Percentiles rank a stretch among this genome's conserved stretches.
Evolutionary conservation across 208 protist genomes (phyloP).

Genomic region (Blechomonas ayalai): DNA sequence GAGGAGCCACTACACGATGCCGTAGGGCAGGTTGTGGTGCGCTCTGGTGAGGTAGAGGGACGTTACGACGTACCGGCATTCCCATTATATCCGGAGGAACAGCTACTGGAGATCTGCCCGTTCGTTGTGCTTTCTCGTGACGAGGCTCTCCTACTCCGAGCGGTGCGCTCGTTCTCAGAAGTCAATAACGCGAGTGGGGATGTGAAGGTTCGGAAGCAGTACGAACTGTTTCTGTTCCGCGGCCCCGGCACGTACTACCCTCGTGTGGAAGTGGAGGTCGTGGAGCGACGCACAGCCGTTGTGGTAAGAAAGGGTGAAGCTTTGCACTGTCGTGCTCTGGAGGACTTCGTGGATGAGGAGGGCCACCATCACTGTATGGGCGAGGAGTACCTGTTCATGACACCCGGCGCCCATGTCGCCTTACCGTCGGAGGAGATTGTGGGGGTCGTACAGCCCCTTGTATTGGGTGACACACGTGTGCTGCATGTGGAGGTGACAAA

Average conservation of each 20-base stretch:
- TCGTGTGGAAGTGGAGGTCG: conserved; percentile 44
- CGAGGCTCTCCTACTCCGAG: conserved; percentile 35
- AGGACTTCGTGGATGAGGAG: conserved; percentile 23
- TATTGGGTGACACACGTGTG: conserved; percentile 68
- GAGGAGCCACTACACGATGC: conserved; percentile 38
- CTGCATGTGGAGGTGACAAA: conserved; percentile 78
- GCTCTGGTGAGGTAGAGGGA: conserved; percentile 79
- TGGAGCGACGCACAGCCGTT: conserved; percentile 21
- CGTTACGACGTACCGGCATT: conserved; percentile 75
- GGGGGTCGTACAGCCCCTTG: conserved; percentile 26
- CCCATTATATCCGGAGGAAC: conserved; percentile 89
- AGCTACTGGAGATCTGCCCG: conserved; percentile 31
- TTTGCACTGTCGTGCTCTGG: conserved; percentile 33
- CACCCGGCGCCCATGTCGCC: conserved; percentile 59
- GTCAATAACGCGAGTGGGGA: background rate
- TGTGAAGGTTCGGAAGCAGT: conserved; percentile 19
- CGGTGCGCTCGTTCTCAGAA: conserved; percentile 18
- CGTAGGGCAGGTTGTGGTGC: conserved; percentile 72
- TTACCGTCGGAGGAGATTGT: conserved; percentile 76
- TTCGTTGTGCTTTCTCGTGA: conserved; percentile 54
- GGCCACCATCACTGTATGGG: conserved; percentile 22
- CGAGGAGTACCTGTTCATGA: conserved; percentile 64
- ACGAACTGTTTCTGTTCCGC: conserved; percentile 40
- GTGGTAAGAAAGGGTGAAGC: conserved; percentile 16
- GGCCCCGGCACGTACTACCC: conserved; percentile 76